Conservation (phyloP, 805 yeast species). For the Candida dajiaensis region DNA sequence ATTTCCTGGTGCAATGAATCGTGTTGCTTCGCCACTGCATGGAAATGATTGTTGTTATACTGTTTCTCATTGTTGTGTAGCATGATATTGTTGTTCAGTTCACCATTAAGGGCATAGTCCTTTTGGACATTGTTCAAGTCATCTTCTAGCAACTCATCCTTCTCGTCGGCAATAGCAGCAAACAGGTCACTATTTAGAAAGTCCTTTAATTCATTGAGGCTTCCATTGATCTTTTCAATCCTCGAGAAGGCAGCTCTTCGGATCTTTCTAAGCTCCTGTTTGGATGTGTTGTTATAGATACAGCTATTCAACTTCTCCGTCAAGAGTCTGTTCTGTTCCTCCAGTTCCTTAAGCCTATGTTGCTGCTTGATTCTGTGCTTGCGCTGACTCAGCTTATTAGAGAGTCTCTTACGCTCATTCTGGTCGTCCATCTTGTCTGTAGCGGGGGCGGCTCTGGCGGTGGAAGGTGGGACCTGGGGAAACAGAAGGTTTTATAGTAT, state of each 20-base stretch:
- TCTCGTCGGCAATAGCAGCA: neutral
- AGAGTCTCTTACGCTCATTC: conserved; percentile 8
- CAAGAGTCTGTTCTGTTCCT: conserved; percentile 1
- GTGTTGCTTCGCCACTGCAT: neutral
- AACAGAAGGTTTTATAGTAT: neutral
- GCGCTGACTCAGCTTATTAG: conserved; percentile 11
- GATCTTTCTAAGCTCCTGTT: conserved; percentile 4
- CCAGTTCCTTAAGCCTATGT: conserved; percentile 10
- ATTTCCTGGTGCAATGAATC: neutral
- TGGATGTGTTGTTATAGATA: conserved; percentile 7
- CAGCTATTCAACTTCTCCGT: conserved; percentile 6
- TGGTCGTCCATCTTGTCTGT: conserved; percentile 3
- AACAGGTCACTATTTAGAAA: conserved; percentile 6
- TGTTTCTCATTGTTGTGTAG: neutral
- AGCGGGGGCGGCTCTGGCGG: neutral
- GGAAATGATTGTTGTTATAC: neutral
- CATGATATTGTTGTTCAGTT: neutral
- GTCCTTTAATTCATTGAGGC: conserved; percentile 3
- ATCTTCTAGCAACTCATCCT: neutral
- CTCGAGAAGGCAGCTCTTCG: conserved; percentile 1
- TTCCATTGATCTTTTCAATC: conserved; percentile 2
- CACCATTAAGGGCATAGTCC: neutral
- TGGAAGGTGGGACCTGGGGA: neutral
- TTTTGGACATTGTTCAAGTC: conserved; percentile 1
- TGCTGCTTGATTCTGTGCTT: conserved; percentile 12